Evolutionary conservation across 768 basidiomycete genomes (phyloP).

Genomic region (Rhizopogon roseolus): DNA sequence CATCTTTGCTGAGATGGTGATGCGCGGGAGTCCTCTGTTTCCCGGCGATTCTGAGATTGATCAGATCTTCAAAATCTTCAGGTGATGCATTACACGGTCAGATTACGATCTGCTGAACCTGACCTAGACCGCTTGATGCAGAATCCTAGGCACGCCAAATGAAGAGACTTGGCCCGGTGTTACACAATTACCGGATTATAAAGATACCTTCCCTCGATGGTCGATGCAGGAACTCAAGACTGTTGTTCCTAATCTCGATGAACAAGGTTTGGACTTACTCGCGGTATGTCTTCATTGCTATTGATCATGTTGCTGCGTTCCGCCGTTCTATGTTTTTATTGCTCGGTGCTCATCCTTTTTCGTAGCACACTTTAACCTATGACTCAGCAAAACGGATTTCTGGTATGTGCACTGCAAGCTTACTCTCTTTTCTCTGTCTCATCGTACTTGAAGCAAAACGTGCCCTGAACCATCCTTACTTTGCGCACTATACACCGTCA

Average conservation of each 20-base stretch:
- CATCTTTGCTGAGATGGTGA: conserved; percentile 98
- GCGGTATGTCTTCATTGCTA: conserved; percentile 38
- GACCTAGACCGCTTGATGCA: conserved; percentile 26
- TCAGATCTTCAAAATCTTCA: conserved; percentile 99
- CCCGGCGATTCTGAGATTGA: conserved; percentile 99
- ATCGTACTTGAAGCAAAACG: conserved; percentile 45
- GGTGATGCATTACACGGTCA: conserved; percentile 40
- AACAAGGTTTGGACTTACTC: conserved; percentile 74
- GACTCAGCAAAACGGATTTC: conserved; percentile 92
- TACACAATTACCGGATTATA: conserved; percentile 86
- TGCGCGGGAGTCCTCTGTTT: conserved; percentile 87
- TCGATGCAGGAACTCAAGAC: conserved; percentile 63
- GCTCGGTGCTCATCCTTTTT: not conserved
- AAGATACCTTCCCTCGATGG: conserved; percentile 97
- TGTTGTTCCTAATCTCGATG: conserved; percentile 69
- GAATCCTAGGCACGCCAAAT: conserved; percentile 90
- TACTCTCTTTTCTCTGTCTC: not conserved
- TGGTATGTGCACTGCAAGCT: conserved; percentile 42
- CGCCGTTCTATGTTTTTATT: not conserved
- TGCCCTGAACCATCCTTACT: conserved; percentile 45
- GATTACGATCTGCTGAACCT: not conserved
- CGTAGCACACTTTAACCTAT: conserved; percentile 68
- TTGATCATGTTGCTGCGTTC: not conserved
- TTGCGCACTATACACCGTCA: conserved; percentile 42
- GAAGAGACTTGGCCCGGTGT: conserved; percentile 93